Evolutionary conservation across 441 rosid species (phyloP), one percentile per base, ranked within the genome.

Genomic region (Populus trichocarpa): DNA sequence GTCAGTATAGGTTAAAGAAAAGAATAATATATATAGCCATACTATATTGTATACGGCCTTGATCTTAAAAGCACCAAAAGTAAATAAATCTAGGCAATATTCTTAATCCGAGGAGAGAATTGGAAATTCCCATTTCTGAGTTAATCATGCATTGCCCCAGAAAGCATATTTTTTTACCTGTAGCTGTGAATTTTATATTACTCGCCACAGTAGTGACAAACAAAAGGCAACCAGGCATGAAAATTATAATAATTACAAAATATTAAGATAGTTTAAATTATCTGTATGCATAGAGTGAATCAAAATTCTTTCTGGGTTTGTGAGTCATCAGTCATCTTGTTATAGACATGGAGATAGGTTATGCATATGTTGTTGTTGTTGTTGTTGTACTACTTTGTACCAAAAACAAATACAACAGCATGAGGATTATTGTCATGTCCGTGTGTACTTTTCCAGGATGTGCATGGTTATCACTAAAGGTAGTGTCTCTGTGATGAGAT

Each of bases 1-100:
- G 80, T 80, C 83, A 79, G 86, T 84, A 53, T 18, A 81, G 81
- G 85, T 46, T 61, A 83, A 82, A 84, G 86, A 80, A 81, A 46
- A 13, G 16, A 85, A 86, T 73, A 81, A 59, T 38, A 74, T 79
- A 69, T 72, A 70, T 80, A 71, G 57, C 18, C 57, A 46, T 46
- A 46, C 18, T 16, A 14, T 4, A 46, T 46, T 46, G 57, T 46
- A 46, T 46, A 46, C 18, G 57, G 57, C 7, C 57, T 14, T 46
- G 2, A 14, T 46, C 57, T 30, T 67, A 80, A 81, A 83, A 76
- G 81, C 87, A 86, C 84, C 88, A 32, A 46, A 53, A 78, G 75
- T 71, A 83, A 75, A 81, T 74, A 81, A 84, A 83, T 82, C 83
- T 75, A 71, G 79, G 77, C 65, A 85, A 70, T 80, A 75, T 85